phyloP scores from a whole-genome alignment of 805 yeast species.

The Wickerhamomyces ciferrii region DNA sequence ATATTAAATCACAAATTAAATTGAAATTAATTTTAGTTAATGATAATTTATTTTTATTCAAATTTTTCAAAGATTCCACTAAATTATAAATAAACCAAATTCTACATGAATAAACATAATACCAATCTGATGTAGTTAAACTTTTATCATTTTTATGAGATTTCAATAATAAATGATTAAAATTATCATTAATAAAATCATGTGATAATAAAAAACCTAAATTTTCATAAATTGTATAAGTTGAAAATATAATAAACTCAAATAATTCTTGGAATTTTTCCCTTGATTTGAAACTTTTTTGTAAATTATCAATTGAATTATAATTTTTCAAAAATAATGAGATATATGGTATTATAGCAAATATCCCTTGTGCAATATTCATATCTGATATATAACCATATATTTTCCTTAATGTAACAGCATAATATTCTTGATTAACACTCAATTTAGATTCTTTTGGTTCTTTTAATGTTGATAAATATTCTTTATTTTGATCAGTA shows the following conservation, averaged over 20 bases:
- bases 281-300: constrained; percentile 2
- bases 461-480: not conserved
- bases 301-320: constrained; percentile 8
- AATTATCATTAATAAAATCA: constrained; percentile 10
- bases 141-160: constrained; percentile 6
- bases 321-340: constrained; percentile 10
- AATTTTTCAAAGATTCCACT: constrained; percentile 8
- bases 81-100: constrained; percentile 13
- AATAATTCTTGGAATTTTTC: constrained; percentile 8
- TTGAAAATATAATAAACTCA: constrained; percentile 8
- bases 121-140: constrained; percentile 14
- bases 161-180: constrained; percentile 7
- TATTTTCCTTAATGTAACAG: constrained; percentile 5
- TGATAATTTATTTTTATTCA: constrained; percentile 3
- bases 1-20: constrained; percentile 9
- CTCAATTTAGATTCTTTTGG: not conserved
- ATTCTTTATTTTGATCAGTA: not conserved
- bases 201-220: constrained; percentile 13
- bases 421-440: constrained; percentile 3
- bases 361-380: constrained; percentile 13
- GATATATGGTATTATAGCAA: constrained; percentile 15
- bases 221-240: constrained; percentile 16
- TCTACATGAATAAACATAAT: constrained; percentile 16
- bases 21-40: constrained; percentile 2
- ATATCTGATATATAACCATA: constrained; percentile 16